Evolutionary conservation across 2,329 filamentous ascomycete genomes (phyloP), one percentile per base, ranked within the genome.

Genomic region (Fusarium illudens): DNA sequence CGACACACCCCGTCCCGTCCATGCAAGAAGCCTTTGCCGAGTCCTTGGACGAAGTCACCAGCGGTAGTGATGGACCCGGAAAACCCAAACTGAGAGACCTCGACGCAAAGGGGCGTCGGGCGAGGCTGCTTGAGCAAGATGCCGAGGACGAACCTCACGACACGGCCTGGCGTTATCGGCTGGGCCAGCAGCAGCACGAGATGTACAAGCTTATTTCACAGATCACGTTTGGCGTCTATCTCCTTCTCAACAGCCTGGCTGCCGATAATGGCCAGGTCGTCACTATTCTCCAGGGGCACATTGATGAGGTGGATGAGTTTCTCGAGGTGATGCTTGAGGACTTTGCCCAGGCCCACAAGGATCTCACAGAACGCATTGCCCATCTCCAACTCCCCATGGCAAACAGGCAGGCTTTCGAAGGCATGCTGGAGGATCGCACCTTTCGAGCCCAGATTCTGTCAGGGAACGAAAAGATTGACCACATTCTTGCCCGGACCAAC

Each of bases 291-390:
- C 93, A 97, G 75, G 89, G 88, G 13, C 95, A 98, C 78, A 96
- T 98, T 64, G 92, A 97, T 75, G 95, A 98, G 78, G 88, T 98
- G 29, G 96, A 98, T 78, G 90, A 91, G 73, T 97, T 97, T 74
- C 83, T 98, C 32, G 93, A 97, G 77, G 89, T 92, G 17, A 92
- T 93, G 1, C 88, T 93, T 42, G 94, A 97, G 72, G 95, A 97
- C 76, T 89, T 97, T 53, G 87, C 91, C 46, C 83, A 94, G 54
- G 93, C 94, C 5, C 87, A 90, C 44, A 84, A 88, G 63, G 96
- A 98, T 76, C 89, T 98, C 67, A 86, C 87, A 58, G 91, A 93
- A 65, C 89, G 95, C 22, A 89, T 96, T 64, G 89, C 91, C 62
- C 91, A 92, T 76, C 83, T 98, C 55, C 91, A 91, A 75, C 81